These are phyloP conservation scores for Pythium chondricola DNA, from an alignment of 352 stramenopile genomes.

Conservation along the genomic window DNA sequence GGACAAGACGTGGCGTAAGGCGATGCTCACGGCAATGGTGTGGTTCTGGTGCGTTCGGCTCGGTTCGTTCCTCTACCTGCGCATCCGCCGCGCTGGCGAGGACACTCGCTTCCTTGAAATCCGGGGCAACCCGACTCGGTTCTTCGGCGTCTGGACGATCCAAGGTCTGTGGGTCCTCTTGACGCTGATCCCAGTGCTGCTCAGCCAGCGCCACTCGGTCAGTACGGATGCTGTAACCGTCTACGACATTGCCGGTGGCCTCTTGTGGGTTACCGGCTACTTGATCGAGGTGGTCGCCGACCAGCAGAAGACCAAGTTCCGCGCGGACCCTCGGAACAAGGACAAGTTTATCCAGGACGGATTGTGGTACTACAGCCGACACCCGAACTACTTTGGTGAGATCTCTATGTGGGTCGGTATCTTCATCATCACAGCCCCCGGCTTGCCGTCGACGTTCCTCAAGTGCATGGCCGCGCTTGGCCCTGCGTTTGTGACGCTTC, in stretches of 20 bases:
- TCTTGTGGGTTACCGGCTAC: constrained; percentile 66
- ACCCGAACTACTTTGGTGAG: constrained; percentile 93
- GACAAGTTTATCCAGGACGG: constrained; percentile 75
- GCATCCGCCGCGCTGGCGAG: constrained; percentile 56
- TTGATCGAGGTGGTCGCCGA: constrained; percentile 68
- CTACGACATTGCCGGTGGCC: constrained; percentile 38
- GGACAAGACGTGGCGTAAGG: constrained; percentile 38
- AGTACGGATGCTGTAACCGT: constrained; percentile 16
- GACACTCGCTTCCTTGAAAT: constrained; percentile 77
- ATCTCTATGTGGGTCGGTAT: constrained; percentile 86
- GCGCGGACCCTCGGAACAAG: constrained; percentile 49
- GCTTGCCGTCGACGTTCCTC: constrained; percentile 27
- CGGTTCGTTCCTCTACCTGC: constrained; percentile 69
- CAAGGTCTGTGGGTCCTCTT: constrained; percentile 81
- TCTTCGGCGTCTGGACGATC: constrained; percentile 76
- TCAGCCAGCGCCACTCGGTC: constrained; percentile 34
- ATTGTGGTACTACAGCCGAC: constrained; percentile 85
- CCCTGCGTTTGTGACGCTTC: constrained; percentile 62
- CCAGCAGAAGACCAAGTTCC: constrained; percentile 80
- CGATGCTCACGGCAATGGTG: constrained; percentile 56
- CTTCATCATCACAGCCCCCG: constrained; percentile 42
- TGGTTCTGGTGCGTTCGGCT: constrained; percentile 77
- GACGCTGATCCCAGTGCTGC: constrained; percentile 62
- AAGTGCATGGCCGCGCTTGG: constrained; percentile 40
- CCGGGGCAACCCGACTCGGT: constrained; percentile 47